phyloP scores from a whole-genome alignment of 1,284 basidiomycete species.

The Blastosporella zonata region DNA sequence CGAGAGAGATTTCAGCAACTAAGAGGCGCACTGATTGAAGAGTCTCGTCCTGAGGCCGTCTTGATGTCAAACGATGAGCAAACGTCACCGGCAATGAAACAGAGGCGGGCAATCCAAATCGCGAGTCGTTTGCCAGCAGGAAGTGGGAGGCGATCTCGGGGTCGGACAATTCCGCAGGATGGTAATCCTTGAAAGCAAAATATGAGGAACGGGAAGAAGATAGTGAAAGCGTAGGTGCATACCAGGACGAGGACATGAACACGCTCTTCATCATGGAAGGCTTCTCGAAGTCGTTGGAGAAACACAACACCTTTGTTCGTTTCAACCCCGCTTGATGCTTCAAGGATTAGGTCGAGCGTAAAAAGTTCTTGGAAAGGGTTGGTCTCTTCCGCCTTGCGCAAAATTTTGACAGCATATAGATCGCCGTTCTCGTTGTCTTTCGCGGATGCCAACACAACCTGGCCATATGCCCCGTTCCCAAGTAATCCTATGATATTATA shows the following conservation, averaged over 20 bases:
- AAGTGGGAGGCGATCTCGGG: constrained; percentile 41
- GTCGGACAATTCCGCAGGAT: constrained; percentile 27
- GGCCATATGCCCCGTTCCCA: constrained; percentile 25
- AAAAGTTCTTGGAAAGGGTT: constrained; percentile 20
- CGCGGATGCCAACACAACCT: constrained; percentile 24
- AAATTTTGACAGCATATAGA: constrained; percentile 26
- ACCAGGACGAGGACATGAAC: constrained; percentile 17
- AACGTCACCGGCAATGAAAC: constrained; percentile 18
- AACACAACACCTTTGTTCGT: constrained; percentile 9
- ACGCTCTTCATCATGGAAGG: constrained; percentile 14
- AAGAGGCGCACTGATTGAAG: constrained; percentile 50
- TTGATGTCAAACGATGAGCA: constrained; percentile 33
- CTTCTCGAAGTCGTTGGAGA: constrained; percentile 15
- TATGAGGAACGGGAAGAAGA: background rate
- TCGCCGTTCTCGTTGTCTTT: constrained; percentile 9
- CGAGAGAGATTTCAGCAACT: constrained; percentile 60
- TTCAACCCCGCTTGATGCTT: background rate
- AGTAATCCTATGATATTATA: constrained; percentile 22
- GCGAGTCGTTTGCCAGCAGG: constrained; percentile 11
- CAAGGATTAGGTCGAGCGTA: constrained; percentile 16
- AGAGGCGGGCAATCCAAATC: constrained; percentile 11
- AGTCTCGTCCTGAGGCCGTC: constrained; percentile 36
- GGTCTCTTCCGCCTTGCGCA: constrained; percentile 15
- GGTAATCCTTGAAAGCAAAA: constrained; percentile 25
- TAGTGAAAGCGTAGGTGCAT: background rate